Percentiles rank a stretch among this genome's conserved stretches.
phyloP scores from a whole-genome alignment of 228 moss, liverwort and hornwort genomes.

The Sphagnum magellanicum region DNA sequence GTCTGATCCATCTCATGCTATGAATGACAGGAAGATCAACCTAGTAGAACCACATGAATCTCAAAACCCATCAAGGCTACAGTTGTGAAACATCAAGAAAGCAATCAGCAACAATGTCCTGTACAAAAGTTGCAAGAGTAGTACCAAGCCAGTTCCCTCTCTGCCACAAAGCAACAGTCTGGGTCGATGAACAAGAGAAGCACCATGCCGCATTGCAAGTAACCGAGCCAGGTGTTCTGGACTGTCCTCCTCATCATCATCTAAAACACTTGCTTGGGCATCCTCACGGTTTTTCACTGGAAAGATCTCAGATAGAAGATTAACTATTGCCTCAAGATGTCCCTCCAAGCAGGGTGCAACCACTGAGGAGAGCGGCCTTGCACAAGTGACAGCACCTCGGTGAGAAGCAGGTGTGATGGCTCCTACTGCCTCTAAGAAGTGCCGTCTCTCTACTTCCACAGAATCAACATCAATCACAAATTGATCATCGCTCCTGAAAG shows the following conservation, averaged over 20 bases:
- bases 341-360: constrained; percentile 58
- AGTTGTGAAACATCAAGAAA: no score
- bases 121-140: neutral
- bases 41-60: no score
- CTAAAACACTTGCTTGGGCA: constrained; percentile 24
- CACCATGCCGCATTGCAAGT: constrained; percentile 40
- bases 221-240: constrained; percentile 66
- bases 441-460: constrained; percentile 72
- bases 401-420: constrained; percentile 74
- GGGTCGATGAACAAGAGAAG: constrained; percentile 56
- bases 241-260: constrained; percentile 57
- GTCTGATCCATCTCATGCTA: no score
- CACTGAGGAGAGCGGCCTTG: constrained; percentile 57
- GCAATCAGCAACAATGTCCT: no score
- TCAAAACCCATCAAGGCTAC: no score
- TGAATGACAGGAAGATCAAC: no score
- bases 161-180: constrained; percentile 62
- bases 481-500: constrained; percentile 73
- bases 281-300: constrained; percentile 36
- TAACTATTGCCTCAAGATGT: constrained; percentile 55
- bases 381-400: constrained; percentile 70
- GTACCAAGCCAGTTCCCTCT: constrained; percentile 69
- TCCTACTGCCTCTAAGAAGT: constrained; percentile 69
- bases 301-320: constrained; percentile 48
- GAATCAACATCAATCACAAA: constrained; percentile 77